Base-by-base conservation (phyloP, 2,329 filamentous ascomycete genomes). In the Myriosclerotinia duriaeana region DNA sequence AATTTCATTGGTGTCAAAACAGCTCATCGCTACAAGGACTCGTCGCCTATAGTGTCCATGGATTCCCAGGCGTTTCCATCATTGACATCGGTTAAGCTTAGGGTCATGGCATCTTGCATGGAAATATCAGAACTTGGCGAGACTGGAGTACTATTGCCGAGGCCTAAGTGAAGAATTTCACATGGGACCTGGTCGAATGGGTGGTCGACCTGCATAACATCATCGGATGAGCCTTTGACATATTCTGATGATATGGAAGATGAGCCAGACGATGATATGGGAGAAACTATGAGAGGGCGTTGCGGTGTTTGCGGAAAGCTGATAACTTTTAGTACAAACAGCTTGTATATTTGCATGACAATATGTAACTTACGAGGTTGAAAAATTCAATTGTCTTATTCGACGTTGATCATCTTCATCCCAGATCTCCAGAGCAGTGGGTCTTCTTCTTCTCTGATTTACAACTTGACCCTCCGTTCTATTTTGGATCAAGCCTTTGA, bases 391-490 rank as follows among this genome's bases (percentile, higher is more conserved):
- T 38, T 20, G 30, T 30, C 64, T 36, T 6, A 40, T 48, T 63
- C 42, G 48, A 50, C 62, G 53, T 40, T 62, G 22, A n/a, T 69
- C 68, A 22, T 64, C 66, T 17, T 67, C 53, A 53, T 70, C 52
- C 71, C 72, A 74, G 66, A 71, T 69, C 9, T 71, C 67, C 15
- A 67, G 20, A 20, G 73, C 72, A 30, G 65, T 70, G 12, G 62
- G 66, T 9, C 71, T 71, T n/a, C 44, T 66, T 53, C 65, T 69
- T 42, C 65, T 44, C 12, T 15, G 8, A 52, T 72, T 70, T 22
- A 74, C 68, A 34, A 70, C 40, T 26, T 69, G 67, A 11, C 44
- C 72, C 40, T 71, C 68, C 22, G 68, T 59, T 56, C 67, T 65
- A 20, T 54, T 68, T 9, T 53, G 42, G 46, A 74, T 65, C 36